Conservation (phyloP, 2,329 filamentous ascomycete species). For the Hirsutella minnesotensis region DNA sequence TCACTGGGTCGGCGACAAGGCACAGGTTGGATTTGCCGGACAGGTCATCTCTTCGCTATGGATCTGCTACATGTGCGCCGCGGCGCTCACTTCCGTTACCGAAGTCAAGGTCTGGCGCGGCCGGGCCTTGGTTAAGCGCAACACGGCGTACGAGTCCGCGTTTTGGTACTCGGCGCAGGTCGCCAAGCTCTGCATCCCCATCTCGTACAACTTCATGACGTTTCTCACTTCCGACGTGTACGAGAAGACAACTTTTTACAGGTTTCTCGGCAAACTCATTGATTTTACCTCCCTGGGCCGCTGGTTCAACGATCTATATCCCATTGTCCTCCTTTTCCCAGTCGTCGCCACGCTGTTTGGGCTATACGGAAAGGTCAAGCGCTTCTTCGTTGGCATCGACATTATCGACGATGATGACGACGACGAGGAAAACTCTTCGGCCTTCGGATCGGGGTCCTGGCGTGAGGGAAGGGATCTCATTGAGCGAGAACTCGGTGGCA, state of each 20-base stretch:
- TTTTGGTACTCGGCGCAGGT: conserved; percentile 95
- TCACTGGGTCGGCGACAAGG: conserved; percentile 58
- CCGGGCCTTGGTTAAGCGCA: conserved; percentile 75
- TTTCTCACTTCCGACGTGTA: conserved; percentile 68
- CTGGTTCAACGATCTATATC: conserved; percentile 82
- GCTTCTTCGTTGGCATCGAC: conserved; percentile 65
- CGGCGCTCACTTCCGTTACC: conserved; percentile 75
- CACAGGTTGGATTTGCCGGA: conserved; percentile 73
- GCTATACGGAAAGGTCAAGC: conserved; percentile 71
- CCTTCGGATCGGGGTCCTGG: conserved; percentile 74
- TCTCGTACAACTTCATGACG: conserved; percentile 94
- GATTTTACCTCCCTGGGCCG: conserved; percentile 71
- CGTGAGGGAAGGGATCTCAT: conserved; percentile 85
- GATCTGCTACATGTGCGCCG: conserved; percentile 93
- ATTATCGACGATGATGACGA: conserved; percentile 60
- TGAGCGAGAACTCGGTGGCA: conserved; percentile 67
- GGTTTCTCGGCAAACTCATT: conserved; percentile 74
- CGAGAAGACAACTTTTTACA: conserved; percentile 69
- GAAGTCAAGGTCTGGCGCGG: conserved; percentile 98
- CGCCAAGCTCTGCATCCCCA: conserved; percentile 80
- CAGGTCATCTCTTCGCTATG: conserved; percentile 76
- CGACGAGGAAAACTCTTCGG: conserved; percentile 50
- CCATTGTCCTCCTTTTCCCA: conserved; percentile 75
- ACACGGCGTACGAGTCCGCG: conserved; percentile 85
- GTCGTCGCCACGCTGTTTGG: conserved; percentile 81